Evolutionary conservation across 768 basidiomycete genomes (phyloP), one percentile per base, ranked within the genome.

Genomic region (Lactifluus hygrophoroides): DNA sequence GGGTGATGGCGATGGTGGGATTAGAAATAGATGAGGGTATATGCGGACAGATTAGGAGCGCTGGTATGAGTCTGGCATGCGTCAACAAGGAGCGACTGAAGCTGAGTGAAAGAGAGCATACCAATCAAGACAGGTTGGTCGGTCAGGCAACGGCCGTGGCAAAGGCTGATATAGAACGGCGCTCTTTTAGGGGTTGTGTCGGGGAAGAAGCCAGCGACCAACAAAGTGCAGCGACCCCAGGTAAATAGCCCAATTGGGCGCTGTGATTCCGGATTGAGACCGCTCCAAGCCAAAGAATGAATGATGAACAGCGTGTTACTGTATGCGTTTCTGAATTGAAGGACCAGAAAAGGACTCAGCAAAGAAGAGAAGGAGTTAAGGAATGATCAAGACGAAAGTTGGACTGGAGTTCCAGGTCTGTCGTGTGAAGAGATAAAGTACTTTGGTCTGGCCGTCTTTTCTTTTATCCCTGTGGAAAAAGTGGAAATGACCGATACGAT

Each of bases 11-110:
- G n/a, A 27, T 28, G 35, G 21, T 19, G 45, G 48, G 37, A 53
- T 35, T 48, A 51, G 25, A 48, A 37, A 28, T 56, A 60, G 54
- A 56, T 56, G n/a, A 40, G 48, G 58, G 58, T 60, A 60, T 60
- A 60, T 60, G 49, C 23, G 25, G 43, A 60, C 27, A 60, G 49
- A 60, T 60, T 45, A 11, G 50, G 42, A 54, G 57, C 28, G 23
- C 9, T 47, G 34, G 34, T 38, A 30, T 14, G 42, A 50, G 42
- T 35, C 40, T n/a, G 46, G 42, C 0, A 34, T 28, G 16, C n/a
- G 32, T 51, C 34, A 50, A 46, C 9, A 14, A 19, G 1, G 27
- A 42, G 5, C 1, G 42, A 17, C 6, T 7, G 50, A 21, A 38
- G 19, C 1, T n/a, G 19, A 23, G 7, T 25, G 16, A 27, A 5